Base-by-base conservation (phyloP, 164 flowering plant species). In the Dillenia suffruticosa region DNA sequence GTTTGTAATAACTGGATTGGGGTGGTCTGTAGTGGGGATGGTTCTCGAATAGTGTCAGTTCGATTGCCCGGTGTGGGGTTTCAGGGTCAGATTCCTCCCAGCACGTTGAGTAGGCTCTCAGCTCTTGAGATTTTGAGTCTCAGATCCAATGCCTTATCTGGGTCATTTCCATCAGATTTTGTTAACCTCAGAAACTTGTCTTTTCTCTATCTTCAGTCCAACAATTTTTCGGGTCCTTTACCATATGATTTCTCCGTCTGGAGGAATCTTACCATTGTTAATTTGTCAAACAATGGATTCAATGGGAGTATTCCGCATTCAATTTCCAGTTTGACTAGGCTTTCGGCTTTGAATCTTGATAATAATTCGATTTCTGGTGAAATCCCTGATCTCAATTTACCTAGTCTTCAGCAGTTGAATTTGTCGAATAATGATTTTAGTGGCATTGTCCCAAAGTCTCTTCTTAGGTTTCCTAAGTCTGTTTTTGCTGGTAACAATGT, bases 51-150 rank as follows among this genome's bases (percentile, higher is more conserved):
- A 2, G 67, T 75, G 11, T 71, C 76, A 12, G 59, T 87, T 9
- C 63, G 88, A 54, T 72, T 87, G 67, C 92, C 90, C 9, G 92
- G 83, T 0, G 76, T 83, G 50, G 92, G 92, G 9, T 81, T 87
- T 46, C 57, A 64, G 15, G 92, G 92, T 4, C 77, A 68, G 9
- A 74, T 87, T 61, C 90, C 92, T 0, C 63, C 67, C 9, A 71
- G 79, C 54, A 87, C 92, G 5, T 62, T 87, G 3, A 72, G 86
- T 60, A 79, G 92, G 40, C 80, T 87, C 48, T 79, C 88, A 8
- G 77, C 66, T 13, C 67, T 87, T 64, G 77, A 81, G 81, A 62
- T 76, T 64, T 69, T 87, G 68, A 87, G 90, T 51, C 86, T 87
- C 51, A 75, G 92, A 71, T 75, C 82, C 32, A 87, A 87, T 66